Evolutionary conservation across 306 rosid species (phyloP).

Genomic region (Phaseolus lunatus): DNA sequence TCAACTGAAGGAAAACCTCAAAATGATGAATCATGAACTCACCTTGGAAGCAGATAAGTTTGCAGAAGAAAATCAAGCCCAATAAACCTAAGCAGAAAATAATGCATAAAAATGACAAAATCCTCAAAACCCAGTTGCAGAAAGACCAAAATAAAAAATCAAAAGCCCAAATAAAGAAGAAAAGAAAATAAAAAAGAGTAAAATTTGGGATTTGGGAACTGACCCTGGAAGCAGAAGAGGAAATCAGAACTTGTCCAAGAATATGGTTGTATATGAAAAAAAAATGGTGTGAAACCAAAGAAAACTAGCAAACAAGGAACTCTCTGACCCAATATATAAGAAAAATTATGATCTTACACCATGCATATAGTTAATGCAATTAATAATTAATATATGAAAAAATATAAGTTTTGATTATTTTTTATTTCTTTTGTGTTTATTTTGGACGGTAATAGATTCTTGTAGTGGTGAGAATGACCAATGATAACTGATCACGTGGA

Average conservation of each 20-base stretch:
- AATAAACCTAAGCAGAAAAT: constrained; percentile 20
- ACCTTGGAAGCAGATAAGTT: constrained; percentile 35
- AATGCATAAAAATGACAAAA: background rate
- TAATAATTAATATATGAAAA: background rate
- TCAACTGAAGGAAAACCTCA: background rate
- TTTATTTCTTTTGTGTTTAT: background rate
- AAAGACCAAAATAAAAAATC: background rate
- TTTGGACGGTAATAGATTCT: constrained; percentile 1
- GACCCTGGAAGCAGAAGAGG: constrained; percentile 18
- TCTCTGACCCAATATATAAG: too few relatives aligned
- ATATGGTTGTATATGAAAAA: background rate
- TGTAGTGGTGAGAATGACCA: background rate
- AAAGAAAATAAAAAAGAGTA: background rate
- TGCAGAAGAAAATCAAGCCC: background rate
- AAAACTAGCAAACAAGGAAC: background rate
- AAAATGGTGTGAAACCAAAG: background rate
- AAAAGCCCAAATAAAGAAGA: background rate
- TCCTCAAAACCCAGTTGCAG: background rate
- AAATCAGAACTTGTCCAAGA: constrained; percentile 1
- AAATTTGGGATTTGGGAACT: background rate
- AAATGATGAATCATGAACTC: background rate
- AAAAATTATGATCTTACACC: background rate
- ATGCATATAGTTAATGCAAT: background rate
- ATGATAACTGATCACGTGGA: constrained; percentile 22
- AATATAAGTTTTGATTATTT: background rate